Conservation (phyloP, 2,329 filamentous ascomycete genomes). For the Epichloe hybrida region DNA sequence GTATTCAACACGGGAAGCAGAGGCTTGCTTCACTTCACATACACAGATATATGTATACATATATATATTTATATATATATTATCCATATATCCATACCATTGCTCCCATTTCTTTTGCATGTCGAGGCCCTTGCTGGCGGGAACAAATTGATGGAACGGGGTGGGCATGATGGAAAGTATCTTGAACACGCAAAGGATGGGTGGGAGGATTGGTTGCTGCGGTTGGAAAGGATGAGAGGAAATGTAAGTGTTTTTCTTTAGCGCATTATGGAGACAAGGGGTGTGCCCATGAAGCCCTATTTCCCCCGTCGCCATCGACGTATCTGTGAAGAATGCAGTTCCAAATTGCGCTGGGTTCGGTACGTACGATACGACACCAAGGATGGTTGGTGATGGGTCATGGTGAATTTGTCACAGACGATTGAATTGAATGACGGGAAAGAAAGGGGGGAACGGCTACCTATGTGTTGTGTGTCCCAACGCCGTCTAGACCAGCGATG, state of each 20-base stretch:
- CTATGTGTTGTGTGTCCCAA: no score
- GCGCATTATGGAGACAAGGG: conserved; percentile 1
- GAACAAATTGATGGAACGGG: background rate
- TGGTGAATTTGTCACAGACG: no score
- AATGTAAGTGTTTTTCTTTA: background rate
- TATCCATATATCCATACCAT: background rate
- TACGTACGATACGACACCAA: no score
- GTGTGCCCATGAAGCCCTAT: background rate
- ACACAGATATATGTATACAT: background rate
- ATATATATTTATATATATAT: background rate
- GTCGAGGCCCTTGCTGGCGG: background rate
- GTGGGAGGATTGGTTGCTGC: background rate
- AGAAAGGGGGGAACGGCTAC: no score
- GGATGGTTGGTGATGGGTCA: no score
- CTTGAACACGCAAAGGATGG: background rate
- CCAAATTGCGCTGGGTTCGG: no score
- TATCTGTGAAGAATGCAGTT: no score
- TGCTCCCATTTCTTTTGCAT: background rate
- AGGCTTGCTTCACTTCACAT: background rate
- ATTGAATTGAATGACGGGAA: no score
- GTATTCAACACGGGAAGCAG: background rate
- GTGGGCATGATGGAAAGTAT: background rate
- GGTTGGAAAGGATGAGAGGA: background rate
- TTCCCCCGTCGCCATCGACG: background rate
- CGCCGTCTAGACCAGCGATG: no score